These are phyloP conservation scores for Dujonia santamariae DNA, from an alignment of 1,139 yeast genomes.

Conservation along the genomic window DNA sequence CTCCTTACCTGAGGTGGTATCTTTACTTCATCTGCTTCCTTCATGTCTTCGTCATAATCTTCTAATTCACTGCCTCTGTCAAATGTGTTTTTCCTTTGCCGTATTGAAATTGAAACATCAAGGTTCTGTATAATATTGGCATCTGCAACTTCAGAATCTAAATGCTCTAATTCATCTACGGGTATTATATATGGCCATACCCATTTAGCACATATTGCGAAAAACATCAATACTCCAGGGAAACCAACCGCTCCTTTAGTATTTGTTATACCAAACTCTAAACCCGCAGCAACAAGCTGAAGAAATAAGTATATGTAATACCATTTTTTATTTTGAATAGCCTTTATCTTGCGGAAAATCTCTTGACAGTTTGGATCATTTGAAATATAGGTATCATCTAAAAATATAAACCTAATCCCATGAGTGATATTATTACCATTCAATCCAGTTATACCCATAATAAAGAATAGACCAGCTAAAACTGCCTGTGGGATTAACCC, in stretches of 20 bases:
- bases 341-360: constrained; percentile 30
- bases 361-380: constrained; percentile 36
- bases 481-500: constrained; percentile 94
- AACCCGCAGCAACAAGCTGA: constrained; percentile 66
- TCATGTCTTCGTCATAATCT: neutral
- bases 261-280: constrained; percentile 81
- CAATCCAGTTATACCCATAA: constrained; percentile 86
- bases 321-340: constrained; percentile 42
- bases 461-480: constrained; percentile 84
- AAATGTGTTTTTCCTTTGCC: constrained; percentile 14
- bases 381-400: constrained; percentile 51
- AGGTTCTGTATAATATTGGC: constrained; percentile 38
- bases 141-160: constrained; percentile 78
- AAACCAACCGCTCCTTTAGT: constrained; percentile 93
- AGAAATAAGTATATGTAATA: constrained; percentile 54
- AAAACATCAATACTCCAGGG: constrained; percentile 68
- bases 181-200: constrained; percentile 70
- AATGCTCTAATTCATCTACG: constrained; percentile 49
- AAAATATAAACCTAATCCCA: constrained; percentile 58
- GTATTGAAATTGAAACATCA: constrained; percentile 32
- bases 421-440: constrained; percentile 63
- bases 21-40: constrained; percentile 1
- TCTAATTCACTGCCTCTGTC: constrained; percentile 1
- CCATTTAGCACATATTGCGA: constrained; percentile 61
- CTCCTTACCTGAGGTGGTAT: no score